Base-by-base conservation (phyloP, 305 asterid species). In the Coffea humblotiana region DNA sequence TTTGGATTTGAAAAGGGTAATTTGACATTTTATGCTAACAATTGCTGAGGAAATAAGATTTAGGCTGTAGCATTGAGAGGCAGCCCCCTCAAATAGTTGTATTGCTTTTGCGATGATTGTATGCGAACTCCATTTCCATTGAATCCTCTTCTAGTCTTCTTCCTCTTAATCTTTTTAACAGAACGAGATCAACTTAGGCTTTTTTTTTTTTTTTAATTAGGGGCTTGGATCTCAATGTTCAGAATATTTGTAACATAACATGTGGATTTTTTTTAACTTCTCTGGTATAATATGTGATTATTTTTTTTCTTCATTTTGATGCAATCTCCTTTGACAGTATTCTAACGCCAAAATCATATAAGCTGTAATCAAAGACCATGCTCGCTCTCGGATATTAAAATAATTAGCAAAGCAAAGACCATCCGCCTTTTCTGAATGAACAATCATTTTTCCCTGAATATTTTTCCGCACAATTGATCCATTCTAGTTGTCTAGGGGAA, bases 91-190 rank as follows among this genome's bases (percentile, higher is more conserved):
- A n/a, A n/a, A n/a, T n/a, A n/a, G 66, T 21, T 60, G 4, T 60
- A 21, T 60, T 60, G 65, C 65, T 58, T 54, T 61, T 52, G 66
- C 60, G 40, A 79, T 61, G 51, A 79, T 71, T n/a, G n/a, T n/a
- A n/a, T n/a, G n/a, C n/a, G n/a, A n/a, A 61, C 61, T 79, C 8
- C 45, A 12, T n/a, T 45, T 23, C 49, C 32, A 71, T n/a, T 71
- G 75, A 71, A 23, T 3, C 2, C 29, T 37, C 70, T 10, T 48
- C 52, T 48, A 9, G 52, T 9, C 13, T 27, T 12, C 4, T 56
- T 4, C 54, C 18, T 35, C 68, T 35, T 54, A 32, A 74, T 74
- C 11, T 47, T 10, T 47, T 47, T 47, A 35, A 60, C 63, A 56
- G 71, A 52, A 16, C 2, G 32, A n/a, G n/a, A n/a, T n/a, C n/a